These are phyloP conservation scores for Canna indica DNA, from an alignment of 176 grass and related monocot genomes.

Conservation along the genomic window DNA sequence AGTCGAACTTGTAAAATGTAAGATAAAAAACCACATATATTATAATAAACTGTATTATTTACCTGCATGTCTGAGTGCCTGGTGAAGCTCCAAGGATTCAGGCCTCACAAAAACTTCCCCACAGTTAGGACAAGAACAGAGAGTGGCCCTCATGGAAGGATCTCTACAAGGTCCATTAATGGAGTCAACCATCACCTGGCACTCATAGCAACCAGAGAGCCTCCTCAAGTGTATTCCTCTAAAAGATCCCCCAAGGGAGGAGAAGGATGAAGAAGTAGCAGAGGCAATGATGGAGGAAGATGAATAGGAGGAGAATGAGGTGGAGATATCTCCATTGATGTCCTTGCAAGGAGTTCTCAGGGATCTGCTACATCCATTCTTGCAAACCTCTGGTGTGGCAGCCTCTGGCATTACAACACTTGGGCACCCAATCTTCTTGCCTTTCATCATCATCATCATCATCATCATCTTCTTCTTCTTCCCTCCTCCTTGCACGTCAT, in stretches of 20 bases:
- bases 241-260: neutral
- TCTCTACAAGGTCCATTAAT: neutral
- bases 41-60: neutral
- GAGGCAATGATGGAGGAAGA: neutral
- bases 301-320: neutral
- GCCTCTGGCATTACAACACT: no score
- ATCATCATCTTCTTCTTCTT: no score
- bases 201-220: neutral
- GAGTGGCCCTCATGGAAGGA: neutral
- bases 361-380: no score
- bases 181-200: neutral
- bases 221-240: neutral
- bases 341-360: no score
- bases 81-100: constrained; percentile 10
- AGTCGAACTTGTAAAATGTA: neutral
- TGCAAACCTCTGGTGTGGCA: no score
- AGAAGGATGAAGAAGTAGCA: neutral
- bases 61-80: constrained; percentile 1
- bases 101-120: neutral
- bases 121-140: neutral
- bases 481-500: no score
- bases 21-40: neutral
- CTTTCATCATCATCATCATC: no score
- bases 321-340: neutral
- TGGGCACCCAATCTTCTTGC: no score